Evolutionary conservation across 257 asterid species (phyloP).

Genomic region (Solanum stenotomum): DNA sequence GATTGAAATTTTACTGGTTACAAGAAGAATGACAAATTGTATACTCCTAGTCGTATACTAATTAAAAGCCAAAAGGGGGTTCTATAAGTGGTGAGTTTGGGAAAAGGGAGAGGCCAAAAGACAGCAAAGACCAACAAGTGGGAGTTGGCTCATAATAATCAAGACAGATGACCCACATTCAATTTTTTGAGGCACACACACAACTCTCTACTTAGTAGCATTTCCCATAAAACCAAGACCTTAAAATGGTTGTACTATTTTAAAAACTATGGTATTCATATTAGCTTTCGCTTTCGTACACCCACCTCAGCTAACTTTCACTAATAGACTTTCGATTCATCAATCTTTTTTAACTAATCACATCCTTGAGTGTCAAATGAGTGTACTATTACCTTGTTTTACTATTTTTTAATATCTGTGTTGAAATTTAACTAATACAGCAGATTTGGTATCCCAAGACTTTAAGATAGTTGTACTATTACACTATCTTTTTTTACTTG

Average conservation of each 20-base stretch:
- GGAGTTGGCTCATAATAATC: slow-evolving; percentile 16
- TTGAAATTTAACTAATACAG: neutral
- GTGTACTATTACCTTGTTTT: too few species aligned
- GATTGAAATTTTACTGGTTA: neutral
- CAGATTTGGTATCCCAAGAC: neutral
- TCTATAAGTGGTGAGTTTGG: slow-evolving; percentile 27
- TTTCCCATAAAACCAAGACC: neutral
- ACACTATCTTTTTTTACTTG: neutral
- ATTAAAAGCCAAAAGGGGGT: slow-evolving; percentile 2
- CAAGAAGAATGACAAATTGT: slow-evolving; percentile 1
- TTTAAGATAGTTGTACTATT: neutral
- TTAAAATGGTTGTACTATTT: neutral
- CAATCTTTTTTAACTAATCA: too few species aligned
- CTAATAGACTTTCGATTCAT: too few species aligned
- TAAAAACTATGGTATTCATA: too few species aligned
- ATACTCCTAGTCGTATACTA: neutral
- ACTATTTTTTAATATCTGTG: accelerated
- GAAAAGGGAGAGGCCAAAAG: neutral
- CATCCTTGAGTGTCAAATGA: neutral
- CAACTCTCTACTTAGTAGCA: neutral
- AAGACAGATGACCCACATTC: slow-evolving; percentile 36
- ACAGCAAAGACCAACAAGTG: slow-evolving; percentile 54
- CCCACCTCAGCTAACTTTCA: neutral
- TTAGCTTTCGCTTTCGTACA: neutral
- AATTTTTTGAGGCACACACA: neutral